Base-by-base conservation (phyloP, 257 asterid species). In the Solanum chilense region DNA sequence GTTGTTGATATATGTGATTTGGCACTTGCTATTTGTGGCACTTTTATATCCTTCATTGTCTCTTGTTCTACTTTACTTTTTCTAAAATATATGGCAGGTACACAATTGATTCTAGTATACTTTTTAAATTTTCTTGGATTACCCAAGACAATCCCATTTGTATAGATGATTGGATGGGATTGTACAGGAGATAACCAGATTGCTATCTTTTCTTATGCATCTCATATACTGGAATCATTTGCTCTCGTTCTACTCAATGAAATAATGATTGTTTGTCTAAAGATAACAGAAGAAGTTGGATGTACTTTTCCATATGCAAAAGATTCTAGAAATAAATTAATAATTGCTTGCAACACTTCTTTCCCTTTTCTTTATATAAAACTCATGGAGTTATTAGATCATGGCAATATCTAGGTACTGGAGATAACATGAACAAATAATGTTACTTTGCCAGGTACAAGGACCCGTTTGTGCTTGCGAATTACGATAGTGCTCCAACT, bases 401-500 rank as follows among this genome's bases (percentile, higher is more conserved):
- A 78, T 29, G 41, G 85, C 44, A 49, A 81, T 81, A 23, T 49
- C 45, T 81, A 49, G 85, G 85, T 81, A 41, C 18, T 81, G 11
- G 44, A 49, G 42, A 81, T 49, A 80, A 49, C 69, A 49, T 31
- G 69, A 81, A 12, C 44, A 18, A 35, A 29, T 49, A 49, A 29
- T 81, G 31, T 10, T 49, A 47, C 44, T 86, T 88, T 77, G 70
- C 84, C 95, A 97, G 99, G 98, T 91, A 86, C 11, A 88, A 95
- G 3, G 99, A 94, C 88, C 94, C 90, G 90, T 96, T 91, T 89
- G 96, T 97, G 70, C 91, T 95, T 83, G 97, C 98, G 56, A 93
- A 89, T 78, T 96, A 96, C 76, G 99, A 95, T 88, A 93, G 93
- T 91, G 98, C 98, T 90, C 99, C 99, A 18, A 95, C 98, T 14